Percentiles rank a stretch among this genome's conserved stretches.
Conservation (phyloP, 2,329 filamentous ascomycete species). For the Mycosphaerella sp. region DNA sequence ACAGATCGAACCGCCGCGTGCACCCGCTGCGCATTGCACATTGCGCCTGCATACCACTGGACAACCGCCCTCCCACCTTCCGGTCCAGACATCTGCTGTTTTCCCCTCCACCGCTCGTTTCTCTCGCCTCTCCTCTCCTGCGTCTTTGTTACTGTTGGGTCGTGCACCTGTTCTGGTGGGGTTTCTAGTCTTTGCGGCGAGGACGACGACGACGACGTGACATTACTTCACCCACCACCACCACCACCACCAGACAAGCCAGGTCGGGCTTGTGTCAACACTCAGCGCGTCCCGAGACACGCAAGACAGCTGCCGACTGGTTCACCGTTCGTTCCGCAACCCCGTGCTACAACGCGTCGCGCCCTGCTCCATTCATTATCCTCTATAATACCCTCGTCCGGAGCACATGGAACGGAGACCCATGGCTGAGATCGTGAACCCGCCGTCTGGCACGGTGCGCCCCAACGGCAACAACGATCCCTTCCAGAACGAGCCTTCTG, state of each 20-base stretch:
- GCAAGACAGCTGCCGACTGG: background rate
- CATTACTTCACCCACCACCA: background rate
- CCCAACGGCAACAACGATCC: constrained; percentile 39
- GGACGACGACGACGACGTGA: background rate
- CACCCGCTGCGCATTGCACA: background rate
- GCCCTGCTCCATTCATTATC: constrained; percentile 3
- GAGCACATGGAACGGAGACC: constrained; percentile 10
- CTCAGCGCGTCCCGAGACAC: constrained; percentile 17
- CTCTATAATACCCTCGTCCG: constrained; percentile 7
- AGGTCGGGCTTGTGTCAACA: background rate
- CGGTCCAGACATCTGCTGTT: background rate
- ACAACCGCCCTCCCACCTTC: background rate
- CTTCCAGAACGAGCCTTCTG: constrained; percentile 36
- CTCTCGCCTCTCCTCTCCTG: background rate
- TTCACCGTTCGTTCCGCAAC: constrained; percentile 13
- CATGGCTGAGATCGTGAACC: constrained; percentile 42
- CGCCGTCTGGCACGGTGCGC: constrained; percentile 37
- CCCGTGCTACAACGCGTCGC: background rate
- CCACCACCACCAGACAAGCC: background rate
- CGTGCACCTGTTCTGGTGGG: background rate
- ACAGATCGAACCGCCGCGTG: background rate
- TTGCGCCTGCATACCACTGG: too few relatives aligned
- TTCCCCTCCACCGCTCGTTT: background rate
- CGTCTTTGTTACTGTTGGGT: background rate
- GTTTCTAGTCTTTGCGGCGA: background rate